phyloP scores from a whole-genome alignment of 2,329 filamentous ascomycete genomes.

The Cladosporium sp. region DNA sequence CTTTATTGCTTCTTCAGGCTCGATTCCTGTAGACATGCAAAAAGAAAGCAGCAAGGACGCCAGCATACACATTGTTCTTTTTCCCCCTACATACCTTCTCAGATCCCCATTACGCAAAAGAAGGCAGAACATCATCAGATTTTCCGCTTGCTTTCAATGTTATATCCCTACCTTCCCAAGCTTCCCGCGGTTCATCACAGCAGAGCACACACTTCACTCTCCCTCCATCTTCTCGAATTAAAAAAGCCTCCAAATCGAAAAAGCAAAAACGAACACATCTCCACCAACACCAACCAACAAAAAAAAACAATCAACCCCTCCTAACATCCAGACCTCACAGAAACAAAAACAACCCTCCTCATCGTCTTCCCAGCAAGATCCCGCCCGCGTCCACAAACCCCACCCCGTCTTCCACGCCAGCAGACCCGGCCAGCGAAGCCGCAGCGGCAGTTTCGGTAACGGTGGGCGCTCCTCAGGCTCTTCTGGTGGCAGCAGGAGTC shows the following conservation, averaged over 20 bases:
- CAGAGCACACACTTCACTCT: too few species aligned
- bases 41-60: neutral
- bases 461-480: neutral
- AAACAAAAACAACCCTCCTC: neutral
- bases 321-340: neutral
- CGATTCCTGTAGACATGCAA: neutral
- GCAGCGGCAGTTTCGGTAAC: conserved; percentile 7
- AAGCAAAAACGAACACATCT: too few species aligned
- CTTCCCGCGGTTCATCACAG: too few species aligned
- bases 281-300: too few species aligned
- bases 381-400: conserved; percentile 4
- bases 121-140: too few species aligned
- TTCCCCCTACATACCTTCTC: too few species aligned
- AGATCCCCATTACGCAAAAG: too few species aligned
- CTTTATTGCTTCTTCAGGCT: neutral
- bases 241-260: too few species aligned
- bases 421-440: conserved; percentile 6
- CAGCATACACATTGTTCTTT: neutral
- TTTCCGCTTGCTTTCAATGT: too few species aligned
- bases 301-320: neutral
- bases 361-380: neutral
- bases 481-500: neutral
- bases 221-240: too few species aligned
- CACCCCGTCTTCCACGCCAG: conserved; percentile 7
- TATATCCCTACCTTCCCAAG: too few species aligned